These are phyloP conservation scores for Ceratocystiopsis brevicomis DNA, from an alignment of 2,329 filamentous ascomycete genomes.

Conservation along the genomic window DNA sequence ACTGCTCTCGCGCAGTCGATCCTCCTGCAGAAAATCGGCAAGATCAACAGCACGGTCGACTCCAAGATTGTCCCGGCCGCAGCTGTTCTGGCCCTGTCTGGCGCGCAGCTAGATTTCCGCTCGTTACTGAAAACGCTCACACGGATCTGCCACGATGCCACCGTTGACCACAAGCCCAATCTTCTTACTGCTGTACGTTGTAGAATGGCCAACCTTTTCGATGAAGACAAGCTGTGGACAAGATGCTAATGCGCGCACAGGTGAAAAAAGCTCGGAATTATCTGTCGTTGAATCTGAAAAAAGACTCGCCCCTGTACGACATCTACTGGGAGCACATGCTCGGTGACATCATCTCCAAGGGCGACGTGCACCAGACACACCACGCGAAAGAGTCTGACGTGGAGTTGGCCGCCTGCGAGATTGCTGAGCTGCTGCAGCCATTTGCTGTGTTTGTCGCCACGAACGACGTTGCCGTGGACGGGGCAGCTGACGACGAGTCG, in stretches of 20 bases:
- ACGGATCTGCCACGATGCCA: slow-evolving; percentile 53
- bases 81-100: slow-evolving; percentile 56
- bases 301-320: slow-evolving; percentile 56
- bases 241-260: slow-evolving; percentile 33
- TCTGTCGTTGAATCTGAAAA: slow-evolving; percentile 50
- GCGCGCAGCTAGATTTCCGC: slow-evolving; percentile 66
- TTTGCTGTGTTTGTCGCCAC: slow-evolving; percentile 67
- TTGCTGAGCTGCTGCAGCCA: slow-evolving; percentile 70
- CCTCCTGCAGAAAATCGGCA: slow-evolving; percentile 86
- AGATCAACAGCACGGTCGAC: slow-evolving; percentile 64
- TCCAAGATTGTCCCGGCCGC: slow-evolving; percentile 70
- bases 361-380: slow-evolving; percentile 60
- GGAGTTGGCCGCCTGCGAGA: slow-evolving; percentile 68
- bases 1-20: slow-evolving; percentile 85
- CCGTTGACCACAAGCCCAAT: slow-evolving; percentile 46
- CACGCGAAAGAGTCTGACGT: slow-evolving; percentile 60
- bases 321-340: slow-evolving; percentile 72
- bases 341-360: slow-evolving; percentile 75
- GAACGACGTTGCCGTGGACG: slow-evolving; percentile 34
- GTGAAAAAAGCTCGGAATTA: slow-evolving; percentile 64
- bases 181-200: slow-evolving; percentile 17
- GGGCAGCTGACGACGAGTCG: slow-evolving; percentile 43
- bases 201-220: no score
- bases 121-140: slow-evolving; percentile 70
- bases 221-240: no score